phyloP scores from a whole-genome alignment of 148 eudicot species.

The Nyssa sinensis region DNA sequence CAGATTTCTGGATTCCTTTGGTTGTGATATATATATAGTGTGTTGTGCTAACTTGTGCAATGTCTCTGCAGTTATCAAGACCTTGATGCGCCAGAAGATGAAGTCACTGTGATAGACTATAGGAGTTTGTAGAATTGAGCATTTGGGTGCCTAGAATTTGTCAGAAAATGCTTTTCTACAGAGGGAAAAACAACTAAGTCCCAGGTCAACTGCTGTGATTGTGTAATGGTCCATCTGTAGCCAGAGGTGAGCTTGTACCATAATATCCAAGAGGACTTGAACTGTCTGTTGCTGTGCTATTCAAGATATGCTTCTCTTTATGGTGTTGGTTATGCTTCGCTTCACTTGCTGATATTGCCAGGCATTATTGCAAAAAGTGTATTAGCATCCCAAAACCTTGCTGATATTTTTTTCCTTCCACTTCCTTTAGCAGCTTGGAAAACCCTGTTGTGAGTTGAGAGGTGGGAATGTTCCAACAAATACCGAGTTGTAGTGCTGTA shows the following conservation, averaged over 20 bases:
- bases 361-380: neutral
- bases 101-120: constrained; percentile 97
- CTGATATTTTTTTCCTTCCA: neutral
- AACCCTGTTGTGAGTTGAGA: no score
- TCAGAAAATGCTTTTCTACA: neutral
- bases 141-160: neutral
- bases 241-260: no score
- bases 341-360: neutral
- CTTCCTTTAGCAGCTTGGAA: neutral
- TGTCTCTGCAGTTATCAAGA: constrained; percentile 73
- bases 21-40: neutral
- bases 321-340: neutral
- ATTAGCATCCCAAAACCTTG: neutral
- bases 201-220: neutral
- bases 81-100: constrained; percentile 97
- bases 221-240: neutral
- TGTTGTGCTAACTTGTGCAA: constrained; percentile 9
- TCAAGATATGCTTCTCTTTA: neutral
- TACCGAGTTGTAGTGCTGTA: neutral
- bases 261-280: no score
- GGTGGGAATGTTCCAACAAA: neutral
- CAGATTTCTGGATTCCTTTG: neutral
- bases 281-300: neutral
- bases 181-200: neutral
- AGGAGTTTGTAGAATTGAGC: constrained; percentile 58